Base-by-base conservation (phyloP, 164 flowering plant genomes). In the Tetracentron sinense region DNA sequence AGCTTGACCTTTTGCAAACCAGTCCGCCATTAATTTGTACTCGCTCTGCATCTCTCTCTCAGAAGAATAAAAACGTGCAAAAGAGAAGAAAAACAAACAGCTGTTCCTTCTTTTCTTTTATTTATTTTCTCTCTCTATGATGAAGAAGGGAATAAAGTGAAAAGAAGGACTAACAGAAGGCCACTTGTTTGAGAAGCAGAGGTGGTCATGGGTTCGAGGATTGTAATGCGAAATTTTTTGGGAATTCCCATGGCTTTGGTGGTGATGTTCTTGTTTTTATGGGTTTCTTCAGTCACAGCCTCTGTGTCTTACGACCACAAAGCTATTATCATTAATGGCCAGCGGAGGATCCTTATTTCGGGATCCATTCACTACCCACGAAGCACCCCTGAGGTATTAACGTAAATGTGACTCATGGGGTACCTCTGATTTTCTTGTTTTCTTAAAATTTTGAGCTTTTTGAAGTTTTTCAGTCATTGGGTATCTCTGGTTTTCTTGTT, bases 281-380 rank as follows among this genome's bases (percentile, higher is more conserved):
- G 67, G 62, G 56, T 69, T 69, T 61, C 59, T 11, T 42, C 49
- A 58, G 82, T 74, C 54, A 21, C 53, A 56, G 88, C 85, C 20
- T 81, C 88, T 69, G 92, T 89, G 17, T 74, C 83, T 15, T 90
- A 90, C 68, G 96, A 90, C 51, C 59, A 63, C 38, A 84, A 74
- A 64, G 89, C 93, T 42, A 81, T 90, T 29, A 64, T 72, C 69
- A 62, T 90, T 44, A 90, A 90, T 83, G 96, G 96, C 38, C 78
- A 81, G 30, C 69, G 91, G 28, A 87, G 83, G 68, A 85, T 90
- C 60, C 96, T 90, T 49, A 78, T 90, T 59, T 90, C 96, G 58
- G 96, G 96, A 31, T 90, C 96, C 66, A 87, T 90, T 78, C 96
- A 90, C 75, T 90, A 90, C 63, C 96, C 96, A 20, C 78, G 96